Conservation (phyloP, 192 early-diverging fungal species). For the Phlyctochytrium planicorne region DNA sequence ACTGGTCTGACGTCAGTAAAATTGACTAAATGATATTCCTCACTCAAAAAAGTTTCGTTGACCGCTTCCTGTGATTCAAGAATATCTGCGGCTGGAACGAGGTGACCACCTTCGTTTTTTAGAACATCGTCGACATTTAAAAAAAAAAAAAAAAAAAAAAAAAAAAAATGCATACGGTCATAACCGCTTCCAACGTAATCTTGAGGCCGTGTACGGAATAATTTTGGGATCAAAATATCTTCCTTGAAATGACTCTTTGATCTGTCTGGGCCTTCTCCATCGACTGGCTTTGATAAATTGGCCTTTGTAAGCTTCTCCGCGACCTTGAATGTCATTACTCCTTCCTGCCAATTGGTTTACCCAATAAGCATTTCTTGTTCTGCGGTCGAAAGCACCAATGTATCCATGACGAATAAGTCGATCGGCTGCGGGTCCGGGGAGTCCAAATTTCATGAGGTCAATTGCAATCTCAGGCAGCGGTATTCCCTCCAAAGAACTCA, state of each 20-base stretch:
- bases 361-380: conserved; percentile 18
- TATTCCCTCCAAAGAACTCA: too few relatives aligned
- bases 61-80: conserved; percentile 69
- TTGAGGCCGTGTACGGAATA: conserved; percentile 70
- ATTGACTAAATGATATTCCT: neutral
- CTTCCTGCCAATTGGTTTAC: neutral
- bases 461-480: too few relatives aligned
- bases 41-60: conserved; percentile 74
- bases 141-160: neutral
- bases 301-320: conserved; percentile 22
- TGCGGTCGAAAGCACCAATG: conserved; percentile 16
- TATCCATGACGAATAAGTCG: conserved; percentile 3
- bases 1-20: neutral
- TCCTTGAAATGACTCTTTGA: conserved; percentile 76
- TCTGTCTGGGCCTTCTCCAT: too few relatives aligned
- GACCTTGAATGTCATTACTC: conserved; percentile 3
- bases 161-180: too few relatives aligned
- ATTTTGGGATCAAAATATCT: conserved; percentile 66
- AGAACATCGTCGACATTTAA: neutral
- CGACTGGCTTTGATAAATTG: neutral
- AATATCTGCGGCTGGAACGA: conserved; percentile 89
- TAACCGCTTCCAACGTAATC: conserved; percentile 83
- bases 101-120: conserved; percentile 64
- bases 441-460: neutral
- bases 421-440: conserved; percentile 12